Evolutionary conservation across 2,329 filamentous ascomycete species (phyloP).

Genomic region (Talaromyces amestolkiae): DNA sequence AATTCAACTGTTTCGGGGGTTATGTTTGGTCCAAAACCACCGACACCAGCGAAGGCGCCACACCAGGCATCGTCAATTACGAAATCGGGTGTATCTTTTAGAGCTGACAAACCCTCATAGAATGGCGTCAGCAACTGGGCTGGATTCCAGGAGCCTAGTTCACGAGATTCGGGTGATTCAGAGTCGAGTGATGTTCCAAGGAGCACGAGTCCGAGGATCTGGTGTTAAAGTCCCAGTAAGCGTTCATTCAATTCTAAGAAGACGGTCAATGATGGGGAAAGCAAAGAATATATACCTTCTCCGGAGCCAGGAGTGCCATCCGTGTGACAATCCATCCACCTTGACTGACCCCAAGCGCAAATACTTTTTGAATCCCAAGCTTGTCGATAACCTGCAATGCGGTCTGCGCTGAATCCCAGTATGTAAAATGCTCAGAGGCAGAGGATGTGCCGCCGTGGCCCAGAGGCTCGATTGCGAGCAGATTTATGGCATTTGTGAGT

Average conservation of each 20-base stretch:
- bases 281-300: slow-evolving; percentile 32
- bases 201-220: slow-evolving; percentile 50
- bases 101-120: slow-evolving; percentile 39
- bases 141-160: slow-evolving; percentile 48
- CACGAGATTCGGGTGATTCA: slow-evolving; percentile 41
- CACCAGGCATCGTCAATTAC: slow-evolving; percentile 37
- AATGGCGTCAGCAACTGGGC: slow-evolving; percentile 28
- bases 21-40: slow-evolving; percentile 43
- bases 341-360: slow-evolving; percentile 46
- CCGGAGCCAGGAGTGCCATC: slow-evolving; percentile 49
- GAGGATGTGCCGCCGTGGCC: slow-evolving; percentile 48
- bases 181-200: slow-evolving; percentile 50
- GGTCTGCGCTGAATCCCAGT: slow-evolving; percentile 53
- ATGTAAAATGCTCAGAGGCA: slow-evolving; percentile 45
- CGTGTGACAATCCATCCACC: slow-evolving; percentile 50
- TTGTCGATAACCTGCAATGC: slow-evolving; percentile 52
- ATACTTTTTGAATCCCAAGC: slow-evolving; percentile 37
- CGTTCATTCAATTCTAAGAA: neutral
- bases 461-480: slow-evolving; percentile 51
- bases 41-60: slow-evolving; percentile 42
- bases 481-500: slow-evolving; percentile 40
- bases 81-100: slow-evolving; percentile 39
- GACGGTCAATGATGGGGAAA: neutral
- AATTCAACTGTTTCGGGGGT: slow-evolving; percentile 34
- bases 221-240: neutral